Evolutionary conservation across 495 filamentous ascomycete genomes (phyloP).

Genomic region (Neurospora sublineolata): DNA sequence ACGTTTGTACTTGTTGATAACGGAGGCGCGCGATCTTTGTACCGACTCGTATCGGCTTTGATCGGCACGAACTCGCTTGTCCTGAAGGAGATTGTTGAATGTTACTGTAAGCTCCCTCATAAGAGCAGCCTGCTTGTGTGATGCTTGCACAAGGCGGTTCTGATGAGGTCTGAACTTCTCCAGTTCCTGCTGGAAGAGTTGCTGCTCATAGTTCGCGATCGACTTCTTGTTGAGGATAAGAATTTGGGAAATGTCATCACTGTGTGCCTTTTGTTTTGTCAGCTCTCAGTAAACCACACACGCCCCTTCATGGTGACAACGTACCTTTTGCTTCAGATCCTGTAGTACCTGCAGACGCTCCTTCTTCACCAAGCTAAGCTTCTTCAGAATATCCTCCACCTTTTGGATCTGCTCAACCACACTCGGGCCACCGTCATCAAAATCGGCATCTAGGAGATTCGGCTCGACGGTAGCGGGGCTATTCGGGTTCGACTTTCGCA

Average conservation of each 20-base stretch:
- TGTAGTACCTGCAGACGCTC: constrained; percentile 86
- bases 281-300: neutral
- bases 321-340: constrained; percentile 92
- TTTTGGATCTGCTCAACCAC: constrained; percentile 81
- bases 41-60: constrained; percentile 89
- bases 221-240: constrained; percentile 95
- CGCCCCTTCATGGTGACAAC: constrained; percentile 1
- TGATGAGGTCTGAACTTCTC: constrained; percentile 96
- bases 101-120: constrained; percentile 91
- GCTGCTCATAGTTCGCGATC: constrained; percentile 74
- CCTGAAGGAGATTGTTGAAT: constrained; percentile 81
- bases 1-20: constrained; percentile 80
- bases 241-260: constrained; percentile 93
- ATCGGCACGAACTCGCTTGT: constrained; percentile 86
- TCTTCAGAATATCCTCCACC: constrained; percentile 87
- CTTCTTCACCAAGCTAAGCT: constrained; percentile 79
- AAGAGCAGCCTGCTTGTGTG: constrained; percentile 82
- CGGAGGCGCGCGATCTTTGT: constrained; percentile 67
- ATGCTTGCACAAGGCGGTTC: constrained; percentile 77
- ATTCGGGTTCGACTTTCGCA: constrained; percentile 40
- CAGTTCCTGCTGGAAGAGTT: constrained; percentile 85
- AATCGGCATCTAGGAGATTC: constrained; percentile 82
- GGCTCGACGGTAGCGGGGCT: constrained; percentile 56
- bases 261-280: constrained; percentile 55
- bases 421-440: constrained; percentile 63